Evolutionary conservation across 805 yeast genomes (phyloP).

Genomic region (Ogataea nitratoaversa): DNA sequence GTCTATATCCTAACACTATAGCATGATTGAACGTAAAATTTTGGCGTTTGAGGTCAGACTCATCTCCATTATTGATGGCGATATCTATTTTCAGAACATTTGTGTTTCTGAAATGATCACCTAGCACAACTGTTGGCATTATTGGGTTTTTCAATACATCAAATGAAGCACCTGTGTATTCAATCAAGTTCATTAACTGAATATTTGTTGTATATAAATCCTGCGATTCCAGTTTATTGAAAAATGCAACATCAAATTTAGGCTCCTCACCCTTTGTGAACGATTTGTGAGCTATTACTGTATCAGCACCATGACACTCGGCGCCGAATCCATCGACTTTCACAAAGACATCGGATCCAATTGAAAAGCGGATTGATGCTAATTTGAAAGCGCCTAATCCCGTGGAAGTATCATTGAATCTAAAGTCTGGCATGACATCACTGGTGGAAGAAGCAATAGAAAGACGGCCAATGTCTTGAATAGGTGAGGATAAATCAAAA

Average conservation of each 20-base stretch:
- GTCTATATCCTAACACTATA: neutral
- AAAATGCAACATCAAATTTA: slow-evolving; percentile 11
- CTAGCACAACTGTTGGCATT: slow-evolving; percentile 14
- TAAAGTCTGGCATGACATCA: slow-evolving; percentile 7
- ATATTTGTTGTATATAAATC: neutral
- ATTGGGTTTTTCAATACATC: slow-evolving; percentile 8
- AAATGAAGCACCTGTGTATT: slow-evolving; percentile 4
- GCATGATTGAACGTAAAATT: neutral
- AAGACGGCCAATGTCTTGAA: neutral
- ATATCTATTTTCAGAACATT: too few relatives aligned
- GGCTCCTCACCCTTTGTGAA: slow-evolving; percentile 8
- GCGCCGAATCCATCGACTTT: slow-evolving; percentile 2
- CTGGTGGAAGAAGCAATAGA: neutral
- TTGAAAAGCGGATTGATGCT: neutral
- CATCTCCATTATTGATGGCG: neutral
- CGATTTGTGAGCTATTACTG: neutral
- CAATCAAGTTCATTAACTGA: slow-evolving; percentile 7
- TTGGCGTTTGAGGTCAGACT: neutral
- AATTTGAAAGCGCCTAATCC: slow-evolving; percentile 14
- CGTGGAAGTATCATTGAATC: slow-evolving; percentile 9
- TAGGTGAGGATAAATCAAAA: slow-evolving; percentile 3
- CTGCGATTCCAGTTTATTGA: neutral
- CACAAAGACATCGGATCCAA: slow-evolving; percentile 10
- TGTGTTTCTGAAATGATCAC: slow-evolving; percentile 10
- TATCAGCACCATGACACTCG: neutral